Evolutionary conservation across 495 filamentous ascomycete genomes (phyloP), one percentile per base, ranked within the genome.

Genomic region (Penicillium paradoxum): DNA sequence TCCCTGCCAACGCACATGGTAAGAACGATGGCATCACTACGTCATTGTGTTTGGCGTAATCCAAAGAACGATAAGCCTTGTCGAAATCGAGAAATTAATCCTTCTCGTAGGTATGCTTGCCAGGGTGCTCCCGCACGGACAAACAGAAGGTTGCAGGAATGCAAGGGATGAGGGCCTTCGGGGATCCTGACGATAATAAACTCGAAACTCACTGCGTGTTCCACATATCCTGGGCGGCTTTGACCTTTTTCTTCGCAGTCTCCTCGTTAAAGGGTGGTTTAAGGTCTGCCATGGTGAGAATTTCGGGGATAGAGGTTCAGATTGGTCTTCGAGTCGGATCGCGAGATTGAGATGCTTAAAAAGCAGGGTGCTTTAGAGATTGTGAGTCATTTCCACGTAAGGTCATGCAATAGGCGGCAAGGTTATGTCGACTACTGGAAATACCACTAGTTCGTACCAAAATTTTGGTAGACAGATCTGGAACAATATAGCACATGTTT

Each of bases 171-270:
- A n/a, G n/a, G n/a, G n/a, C 37, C 43, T 39, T 10, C 49, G 30
- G 6, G 39, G 45, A 24, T n/a, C 37, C 21, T 33, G 45, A 6
- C 17, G 27, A 53, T 43, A 15, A 46, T 43, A 11, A 43, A 37
- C 32, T 30, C 24, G 36, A 27, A 32, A 56, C 68, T 64, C 66
- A 89, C 84, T 76, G 81, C 2, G 87, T 89, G 63, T 96, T 95
- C 91, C 90, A 95, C 15, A 89, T 76, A 53, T 85, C 75, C 69
- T 96, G 91, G 0, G 86, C 90, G 6, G 83, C 83, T 69, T 96
- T 96, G 53, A 95, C 90, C 65, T 95, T 95, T 49, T 79, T 70
- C 21, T 71, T 71, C 4, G 90, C 90, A 0, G 84, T 88, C 57
- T 87, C 83, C 22, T 69, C 69, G 4, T 87, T 93, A 71, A 95